Conservation (phyloP, 176 grass and related monocot genomes). For the Poa annua region DNA sequence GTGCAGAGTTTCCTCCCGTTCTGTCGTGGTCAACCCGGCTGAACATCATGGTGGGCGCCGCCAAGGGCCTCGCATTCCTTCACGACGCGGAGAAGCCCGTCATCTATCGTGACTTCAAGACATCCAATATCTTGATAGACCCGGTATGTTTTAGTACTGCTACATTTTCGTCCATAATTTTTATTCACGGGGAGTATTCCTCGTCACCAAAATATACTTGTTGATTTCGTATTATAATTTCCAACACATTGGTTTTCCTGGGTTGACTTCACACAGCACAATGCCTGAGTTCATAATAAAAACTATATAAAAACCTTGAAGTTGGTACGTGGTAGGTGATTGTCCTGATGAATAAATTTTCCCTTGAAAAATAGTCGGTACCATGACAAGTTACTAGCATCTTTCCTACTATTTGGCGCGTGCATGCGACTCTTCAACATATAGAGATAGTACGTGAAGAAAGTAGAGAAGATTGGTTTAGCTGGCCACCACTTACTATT, state of each 20-base stretch:
- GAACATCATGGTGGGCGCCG: slow-evolving; percentile 77
- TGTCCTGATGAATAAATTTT: neutral
- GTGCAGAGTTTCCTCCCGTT: slow-evolving; percentile 52
- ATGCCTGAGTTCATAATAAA: neutral
- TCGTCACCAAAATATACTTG: no score
- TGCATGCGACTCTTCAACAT: neutral
- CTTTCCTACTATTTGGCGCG: neutral
- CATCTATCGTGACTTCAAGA: slow-evolving; percentile 91
- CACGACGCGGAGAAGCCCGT: slow-evolving; percentile 76
- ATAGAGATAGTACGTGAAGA: neutral
- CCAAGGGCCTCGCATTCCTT: slow-evolving; percentile 81
- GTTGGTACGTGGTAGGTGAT: slow-evolving; percentile 6
- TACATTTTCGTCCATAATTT: neutral
- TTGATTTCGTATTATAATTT: no score
- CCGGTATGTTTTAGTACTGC: slow-evolving; percentile 42
- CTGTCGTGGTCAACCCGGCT: slow-evolving; percentile 71
- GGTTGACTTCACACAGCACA: neutral
- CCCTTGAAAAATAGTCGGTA: neutral
- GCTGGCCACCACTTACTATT: neutral
- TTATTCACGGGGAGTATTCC: neutral
- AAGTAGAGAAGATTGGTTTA: neutral
- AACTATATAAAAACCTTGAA: neutral
- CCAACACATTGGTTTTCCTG: neutral
- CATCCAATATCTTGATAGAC: slow-evolving; percentile 77
- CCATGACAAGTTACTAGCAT: neutral